Conservation (phyloP, 768 basidiomycete genomes). For the Suillus alpinus region DNA sequence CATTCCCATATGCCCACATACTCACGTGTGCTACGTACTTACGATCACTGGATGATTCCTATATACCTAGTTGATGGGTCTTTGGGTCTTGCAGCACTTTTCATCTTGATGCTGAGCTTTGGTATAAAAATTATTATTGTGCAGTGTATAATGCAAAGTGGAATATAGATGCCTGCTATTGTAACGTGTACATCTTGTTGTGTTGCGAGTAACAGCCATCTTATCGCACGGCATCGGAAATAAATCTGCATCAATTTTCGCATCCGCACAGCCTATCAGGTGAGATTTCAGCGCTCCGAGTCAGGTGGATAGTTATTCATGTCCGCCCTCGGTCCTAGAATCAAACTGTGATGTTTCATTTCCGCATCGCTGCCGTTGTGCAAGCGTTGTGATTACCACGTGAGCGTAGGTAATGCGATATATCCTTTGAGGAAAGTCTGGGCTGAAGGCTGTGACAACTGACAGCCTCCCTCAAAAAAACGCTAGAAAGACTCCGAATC, state of each 20-base stretch:
- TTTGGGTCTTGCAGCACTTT: slow-evolving; percentile 33
- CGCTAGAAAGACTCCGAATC: neutral
- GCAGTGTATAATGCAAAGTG: neutral
- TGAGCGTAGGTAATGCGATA: neutral
- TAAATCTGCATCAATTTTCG: neutral
- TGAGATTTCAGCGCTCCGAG: neutral
- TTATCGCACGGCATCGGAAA: too few species aligned
- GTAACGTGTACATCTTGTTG: neutral
- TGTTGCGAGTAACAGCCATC: neutral
- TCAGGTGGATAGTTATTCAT: too few species aligned
- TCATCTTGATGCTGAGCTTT: neutral
- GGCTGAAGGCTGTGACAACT: neutral
- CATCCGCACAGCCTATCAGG: neutral
- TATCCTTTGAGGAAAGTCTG: neutral
- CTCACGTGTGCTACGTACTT: slow-evolving; percentile 21
- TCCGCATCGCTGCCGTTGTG: neutral
- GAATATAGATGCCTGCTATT: neutral
- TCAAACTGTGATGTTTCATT: neutral
- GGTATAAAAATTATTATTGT: slow-evolving; percentile 7
- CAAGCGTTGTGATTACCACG: neutral
- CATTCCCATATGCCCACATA: slow-evolving; percentile 16
- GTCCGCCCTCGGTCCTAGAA: neutral
- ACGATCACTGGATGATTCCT: slow-evolving; percentile 9
- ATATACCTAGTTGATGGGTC: slow-evolving; percentile 29
- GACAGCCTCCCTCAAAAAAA: neutral